Percentiles rank a stretch among this genome's conserved stretches.
phyloP scores from a whole-genome alignment of 495 filamentous ascomycete species.

The Aspergillus coremiiformis region DNA sequence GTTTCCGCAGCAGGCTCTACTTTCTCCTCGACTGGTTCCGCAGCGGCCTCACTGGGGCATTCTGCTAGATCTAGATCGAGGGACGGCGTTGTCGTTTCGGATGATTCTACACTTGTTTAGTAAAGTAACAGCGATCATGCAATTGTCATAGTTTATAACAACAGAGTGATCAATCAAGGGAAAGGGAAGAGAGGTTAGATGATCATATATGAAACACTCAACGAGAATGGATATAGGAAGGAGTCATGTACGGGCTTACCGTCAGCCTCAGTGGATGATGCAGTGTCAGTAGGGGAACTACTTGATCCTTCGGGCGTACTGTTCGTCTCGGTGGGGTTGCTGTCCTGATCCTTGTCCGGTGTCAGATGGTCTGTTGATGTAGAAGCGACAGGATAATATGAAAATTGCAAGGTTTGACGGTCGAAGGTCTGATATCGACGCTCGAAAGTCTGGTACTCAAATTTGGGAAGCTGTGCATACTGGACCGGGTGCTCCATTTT shows the following conservation, averaged over 20 bases:
- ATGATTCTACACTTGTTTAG: conserved; percentile 17
- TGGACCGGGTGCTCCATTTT: conserved; percentile 32
- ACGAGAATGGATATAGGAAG: neutral
- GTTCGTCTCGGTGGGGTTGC: conserved; percentile 23
- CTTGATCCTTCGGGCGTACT: conserved; percentile 15
- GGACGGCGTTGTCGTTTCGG: conserved; percentile 23
- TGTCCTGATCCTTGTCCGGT: conserved; percentile 33
- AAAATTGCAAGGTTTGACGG: conserved; percentile 26
- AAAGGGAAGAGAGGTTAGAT: neutral
- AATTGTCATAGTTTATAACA: neutral
- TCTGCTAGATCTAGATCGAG: conserved; percentile 21
- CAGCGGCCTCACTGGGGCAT: conserved; percentile 12
- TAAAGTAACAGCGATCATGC: conserved; percentile 6
- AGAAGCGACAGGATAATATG: conserved; percentile 30
- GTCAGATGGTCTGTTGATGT: conserved; percentile 31
- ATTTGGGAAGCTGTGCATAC: conserved; percentile 39
- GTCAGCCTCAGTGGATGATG: conserved; percentile 22
- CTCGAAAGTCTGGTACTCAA: conserved; percentile 33
- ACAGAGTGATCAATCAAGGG: neutral
- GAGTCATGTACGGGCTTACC: conserved; percentile 18
- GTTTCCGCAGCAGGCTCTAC: conserved; percentile 8
- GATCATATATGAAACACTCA: neutral
- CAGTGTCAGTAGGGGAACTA: conserved; percentile 17
- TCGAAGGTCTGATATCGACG: conserved; percentile 38
- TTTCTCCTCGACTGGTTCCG: conserved; percentile 12